Evolutionary conservation across 768 basidiomycete species (phyloP).

Genomic region (Candolleomyces eurysporus): DNA sequence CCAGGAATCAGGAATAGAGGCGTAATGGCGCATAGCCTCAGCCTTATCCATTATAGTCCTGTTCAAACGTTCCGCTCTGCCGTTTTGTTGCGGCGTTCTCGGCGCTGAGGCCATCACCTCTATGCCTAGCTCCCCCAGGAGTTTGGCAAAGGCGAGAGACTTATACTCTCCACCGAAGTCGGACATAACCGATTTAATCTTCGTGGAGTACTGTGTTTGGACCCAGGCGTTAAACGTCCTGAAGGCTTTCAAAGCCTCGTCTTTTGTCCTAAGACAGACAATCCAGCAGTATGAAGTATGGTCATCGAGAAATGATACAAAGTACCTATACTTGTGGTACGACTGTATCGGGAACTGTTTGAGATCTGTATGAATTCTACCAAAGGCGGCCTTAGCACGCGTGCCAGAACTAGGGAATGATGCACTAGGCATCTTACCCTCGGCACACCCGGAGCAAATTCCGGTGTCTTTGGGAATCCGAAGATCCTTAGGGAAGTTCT

Average conservation of each 20-base stretch:
- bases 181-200: constrained; percentile 9
- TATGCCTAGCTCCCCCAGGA: background rate
- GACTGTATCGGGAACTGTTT: constrained; percentile 16
- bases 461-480: background rate
- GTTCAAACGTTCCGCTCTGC: constrained; percentile 2
- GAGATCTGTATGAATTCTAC: constrained; percentile 20
- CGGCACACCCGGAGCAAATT: constrained; percentile 15
- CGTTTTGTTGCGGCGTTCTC: constrained; percentile 8
- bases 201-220: constrained; percentile 5
- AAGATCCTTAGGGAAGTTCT: background rate
- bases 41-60: constrained; percentile 10
- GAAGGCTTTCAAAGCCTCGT: background rate
- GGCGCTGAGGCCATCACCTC: background rate
- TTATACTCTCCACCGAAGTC: constrained; percentile 15
- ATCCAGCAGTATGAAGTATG: constrained; percentile 10
- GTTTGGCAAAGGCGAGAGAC: background rate
- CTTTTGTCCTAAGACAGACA: constrained; percentile 7
- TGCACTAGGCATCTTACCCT: constrained; percentile 16
- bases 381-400: constrained; percentile 13
- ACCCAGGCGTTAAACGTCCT: constrained; percentile 6
- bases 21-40: constrained; percentile 5
- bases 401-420: constrained; percentile 11
- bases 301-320: constrained; percentile 17
- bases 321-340: constrained; percentile 16
- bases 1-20: constrained; percentile 5